Conservation (phyloP, 306 rosid species). For the Pachyrhizus erosus region DNA sequence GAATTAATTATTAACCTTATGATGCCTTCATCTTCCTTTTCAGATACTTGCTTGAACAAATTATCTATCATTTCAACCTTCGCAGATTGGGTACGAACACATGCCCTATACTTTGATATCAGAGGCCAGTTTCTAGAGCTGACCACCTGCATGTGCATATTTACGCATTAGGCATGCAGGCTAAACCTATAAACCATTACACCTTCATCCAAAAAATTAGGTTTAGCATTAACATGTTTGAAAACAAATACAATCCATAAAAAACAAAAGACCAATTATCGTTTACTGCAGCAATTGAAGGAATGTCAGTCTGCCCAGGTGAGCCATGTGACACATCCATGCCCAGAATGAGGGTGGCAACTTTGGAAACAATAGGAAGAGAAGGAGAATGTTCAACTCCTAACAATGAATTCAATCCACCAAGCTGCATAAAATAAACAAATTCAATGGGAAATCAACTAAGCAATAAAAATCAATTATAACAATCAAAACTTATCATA, state of each 20-base stretch:
- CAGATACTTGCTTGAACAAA: slow-evolving; percentile 70
- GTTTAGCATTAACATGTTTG: background rate
- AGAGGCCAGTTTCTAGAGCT: slow-evolving; percentile 94
- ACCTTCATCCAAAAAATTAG: background rate
- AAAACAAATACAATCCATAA: background rate
- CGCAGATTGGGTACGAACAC: slow-evolving; percentile 89
- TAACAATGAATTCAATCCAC: slow-evolving; percentile 85
- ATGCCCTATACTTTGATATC: slow-evolving; percentile 87
- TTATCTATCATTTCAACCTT: slow-evolving; percentile 95
- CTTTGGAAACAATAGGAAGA: slow-evolving; percentile 82
- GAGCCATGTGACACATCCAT: slow-evolving; percentile 99
- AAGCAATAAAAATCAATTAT: background rate
- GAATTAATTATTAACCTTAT: slow-evolving; percentile 60
- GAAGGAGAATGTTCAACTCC: slow-evolving; percentile 69
- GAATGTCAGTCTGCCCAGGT: slow-evolving; percentile 92
- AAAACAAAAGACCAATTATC: background rate
- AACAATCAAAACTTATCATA: background rate
- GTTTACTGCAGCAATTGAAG: slow-evolving; percentile 93
- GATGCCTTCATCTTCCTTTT: slow-evolving; percentile 85
- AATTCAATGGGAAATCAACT: background rate
- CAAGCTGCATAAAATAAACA: slow-evolving; percentile 64
- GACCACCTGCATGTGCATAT: slow-evolving; percentile 67
- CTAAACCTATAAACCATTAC: background rate
- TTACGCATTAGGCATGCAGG: slow-evolving; percentile 1
- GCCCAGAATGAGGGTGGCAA: slow-evolving; percentile 85